Percentiles rank a stretch among this genome's conserved stretches.
Evolutionary conservation across 2,329 filamentous ascomycete genomes (phyloP).

Genomic region (Aspergillus melleus): DNA sequence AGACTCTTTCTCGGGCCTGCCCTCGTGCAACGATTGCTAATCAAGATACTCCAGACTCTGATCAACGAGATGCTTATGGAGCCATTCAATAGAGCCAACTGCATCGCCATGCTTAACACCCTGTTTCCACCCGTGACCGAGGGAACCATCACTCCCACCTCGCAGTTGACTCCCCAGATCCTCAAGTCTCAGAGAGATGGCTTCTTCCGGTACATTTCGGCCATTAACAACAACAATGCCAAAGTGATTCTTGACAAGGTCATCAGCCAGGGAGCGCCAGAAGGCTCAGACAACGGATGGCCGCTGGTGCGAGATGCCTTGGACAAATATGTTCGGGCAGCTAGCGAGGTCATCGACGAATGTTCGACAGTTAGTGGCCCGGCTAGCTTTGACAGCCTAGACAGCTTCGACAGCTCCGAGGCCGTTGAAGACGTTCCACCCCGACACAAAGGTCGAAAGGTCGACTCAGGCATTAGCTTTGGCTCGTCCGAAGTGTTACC

Average conservation of each 20-base stretch:
- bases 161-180: conserved; percentile 52
- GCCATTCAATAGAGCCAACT: conserved; percentile 65
- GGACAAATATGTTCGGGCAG: conserved; percentile 58
- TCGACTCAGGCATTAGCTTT: conserved; percentile 65
- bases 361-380: conserved; percentile 53
- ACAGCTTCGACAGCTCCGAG: conserved; percentile 31
- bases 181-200: conserved; percentile 59
- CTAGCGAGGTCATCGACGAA: conserved; percentile 63
- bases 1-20: not conserved
- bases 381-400: conserved; percentile 35
- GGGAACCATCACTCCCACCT: conserved; percentile 48
- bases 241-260: conserved; percentile 54
- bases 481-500: conserved; percentile 38
- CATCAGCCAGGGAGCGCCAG: conserved; percentile 53
- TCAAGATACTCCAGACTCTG: conserved; percentile 49
- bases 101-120: conserved; percentile 68
- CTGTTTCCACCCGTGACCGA: conserved; percentile 60
- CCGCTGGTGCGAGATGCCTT: conserved; percentile 48
- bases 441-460: conserved; percentile 54
- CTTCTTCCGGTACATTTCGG: conserved; percentile 63
- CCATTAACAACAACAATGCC: conserved; percentile 58
- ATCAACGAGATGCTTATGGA: conserved; percentile 64
- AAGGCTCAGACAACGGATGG: conserved; percentile 59
- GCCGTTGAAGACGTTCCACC: conserved; percentile 27
- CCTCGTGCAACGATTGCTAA: conserved; percentile 17